A percentile compares a stretch with the other conserved stretches of the same genome.
These are phyloP conservation scores for Candida qinlingensis DNA, from an alignment of 805 yeast genomes.

Conservation along the genomic window DNA sequence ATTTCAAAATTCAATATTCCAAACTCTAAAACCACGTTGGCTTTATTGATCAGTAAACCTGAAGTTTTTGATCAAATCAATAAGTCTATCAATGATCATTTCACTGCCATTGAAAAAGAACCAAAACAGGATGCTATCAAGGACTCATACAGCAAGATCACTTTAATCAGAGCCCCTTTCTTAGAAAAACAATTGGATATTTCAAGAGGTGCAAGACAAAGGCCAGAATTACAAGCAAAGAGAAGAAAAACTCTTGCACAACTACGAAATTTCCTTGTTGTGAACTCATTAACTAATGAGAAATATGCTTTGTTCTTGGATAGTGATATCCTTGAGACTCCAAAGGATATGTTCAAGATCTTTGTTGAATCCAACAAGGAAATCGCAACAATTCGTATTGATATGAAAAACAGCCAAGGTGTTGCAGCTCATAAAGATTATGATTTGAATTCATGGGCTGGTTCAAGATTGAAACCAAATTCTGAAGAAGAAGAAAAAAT, in stretches of 20 bases:
- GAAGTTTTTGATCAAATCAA: conserved; percentile 9
- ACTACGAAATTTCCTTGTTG: conserved; percentile 23
- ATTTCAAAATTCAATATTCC: conserved; percentile 6
- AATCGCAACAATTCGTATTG: conserved; percentile 27
- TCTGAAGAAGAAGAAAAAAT: conserved; percentile 14
- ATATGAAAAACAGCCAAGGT: conserved; percentile 18
- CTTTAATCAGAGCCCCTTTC: conserved; percentile 20
- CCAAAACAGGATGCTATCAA: conserved; percentile 9
- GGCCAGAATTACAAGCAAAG: conserved; percentile 14
- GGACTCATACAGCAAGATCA: conserved; percentile 16
- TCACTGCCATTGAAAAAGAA: conserved; percentile 1
- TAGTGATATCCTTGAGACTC: conserved; percentile 25
- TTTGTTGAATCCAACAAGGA: conserved; percentile 25
- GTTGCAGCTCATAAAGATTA: conserved; percentile 21
- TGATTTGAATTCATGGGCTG: conserved; percentile 32
- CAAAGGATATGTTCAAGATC: conserved; percentile 21
- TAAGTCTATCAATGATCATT: conserved; percentile 1
- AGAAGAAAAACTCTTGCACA: conserved; percentile 23
- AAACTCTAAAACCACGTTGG: conserved; percentile 13
- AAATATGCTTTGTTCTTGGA: conserved; percentile 28
- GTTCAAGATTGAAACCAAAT: conserved; percentile 24
- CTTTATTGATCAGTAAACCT: conserved; percentile 12
- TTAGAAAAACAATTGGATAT: conserved; percentile 10
- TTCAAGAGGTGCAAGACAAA: conserved; percentile 20
- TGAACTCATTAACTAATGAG: conserved; percentile 21